Conservation (phyloP, 139 green algal species). For the Deuterostichococcus epilithicus region DNA sequence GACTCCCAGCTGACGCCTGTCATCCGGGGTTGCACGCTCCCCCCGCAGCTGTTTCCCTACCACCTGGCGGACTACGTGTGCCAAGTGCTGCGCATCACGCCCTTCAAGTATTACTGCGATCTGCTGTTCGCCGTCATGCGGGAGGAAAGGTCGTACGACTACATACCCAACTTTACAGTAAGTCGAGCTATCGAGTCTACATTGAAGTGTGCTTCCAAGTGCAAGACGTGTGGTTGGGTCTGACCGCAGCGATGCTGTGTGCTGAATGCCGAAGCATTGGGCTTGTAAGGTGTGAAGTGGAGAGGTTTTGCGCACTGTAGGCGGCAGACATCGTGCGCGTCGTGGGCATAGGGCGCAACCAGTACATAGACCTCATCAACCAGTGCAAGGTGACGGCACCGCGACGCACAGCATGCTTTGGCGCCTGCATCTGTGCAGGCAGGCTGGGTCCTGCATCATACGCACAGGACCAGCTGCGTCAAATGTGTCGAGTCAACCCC, state of each 20-base stretch:
- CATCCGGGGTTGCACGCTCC: no score
- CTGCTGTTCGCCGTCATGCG: conserved; percentile 72
- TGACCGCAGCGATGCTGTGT: neutral
- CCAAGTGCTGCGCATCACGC: conserved; percentile 76
- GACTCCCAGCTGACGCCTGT: no score
- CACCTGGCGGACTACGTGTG: conserved; percentile 83
- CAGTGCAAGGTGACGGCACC: no score
- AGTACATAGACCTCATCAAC: conserved; percentile 93
- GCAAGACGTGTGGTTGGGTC: neutral
- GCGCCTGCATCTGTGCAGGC: neutral
- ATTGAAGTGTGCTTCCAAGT: neutral
- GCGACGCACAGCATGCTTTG: neutral
- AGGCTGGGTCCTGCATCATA: no score
- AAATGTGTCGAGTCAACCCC: no score
- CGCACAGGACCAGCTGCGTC: no score
- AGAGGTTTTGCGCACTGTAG: conserved; percentile 23
- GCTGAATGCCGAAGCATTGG: neutral
- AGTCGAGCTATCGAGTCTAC: conserved; percentile 4
- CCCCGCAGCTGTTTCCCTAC: conserved; percentile 82
- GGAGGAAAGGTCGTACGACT: conserved; percentile 85
- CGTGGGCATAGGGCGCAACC: conserved; percentile 86
- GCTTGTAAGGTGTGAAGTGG: neutral
- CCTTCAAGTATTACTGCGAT: conserved; percentile 87
- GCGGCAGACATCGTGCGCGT: conserved; percentile 80
- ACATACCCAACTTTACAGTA: conserved; percentile 93